Percentiles rank a stretch among this genome's conserved stretches.
Conservation (phyloP, 192 early-diverging fungal species). For the Coemansia sp. region DNA sequence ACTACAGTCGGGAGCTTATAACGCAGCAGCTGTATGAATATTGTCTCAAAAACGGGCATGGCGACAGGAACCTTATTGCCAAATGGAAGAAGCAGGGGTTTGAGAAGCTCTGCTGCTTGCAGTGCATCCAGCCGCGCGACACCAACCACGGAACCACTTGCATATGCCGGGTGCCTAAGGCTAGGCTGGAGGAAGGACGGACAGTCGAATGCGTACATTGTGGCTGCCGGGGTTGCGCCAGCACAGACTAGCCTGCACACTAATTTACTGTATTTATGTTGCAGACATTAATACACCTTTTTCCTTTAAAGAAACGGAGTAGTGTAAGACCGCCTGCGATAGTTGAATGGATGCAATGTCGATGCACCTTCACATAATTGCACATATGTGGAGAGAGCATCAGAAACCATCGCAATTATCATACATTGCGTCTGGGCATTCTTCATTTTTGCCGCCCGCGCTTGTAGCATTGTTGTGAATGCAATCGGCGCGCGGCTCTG, state of each 20-base stretch:
- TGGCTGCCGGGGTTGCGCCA: slow-evolving; percentile 78
- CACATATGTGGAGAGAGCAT: neutral
- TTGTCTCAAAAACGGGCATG: slow-evolving; percentile 85
- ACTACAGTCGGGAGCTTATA: slow-evolving; percentile 92
- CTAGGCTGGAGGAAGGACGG: slow-evolving; percentile 83
- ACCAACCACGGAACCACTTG: slow-evolving; percentile 97
- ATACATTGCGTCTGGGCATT: slow-evolving; percentile 12
- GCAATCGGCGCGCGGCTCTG: neutral
- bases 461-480: neutral
- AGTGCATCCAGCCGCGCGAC: slow-evolving; percentile 95
- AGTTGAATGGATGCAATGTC: neutral
- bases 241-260: slow-evolving; percentile 43
- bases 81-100: slow-evolving; percentile 98
- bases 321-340: too few relatives aligned
- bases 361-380: too few relatives aligned
- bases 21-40: slow-evolving; percentile 90
- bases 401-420: slow-evolving; percentile 41
- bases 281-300: too few relatives aligned
- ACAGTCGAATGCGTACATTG: slow-evolving; percentile 93
- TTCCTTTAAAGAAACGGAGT: too few relatives aligned
- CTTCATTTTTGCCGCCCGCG: slow-evolving; percentile 6
- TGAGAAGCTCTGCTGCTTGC: slow-evolving; percentile 94
- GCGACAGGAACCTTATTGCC: slow-evolving; percentile 89
- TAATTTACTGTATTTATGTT: neutral
- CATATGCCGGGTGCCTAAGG: slow-evolving; percentile 92